Evolutionary conservation across 495 filamentous ascomycete genomes (phyloP).

Genomic region (Penicillium canescens): DNA sequence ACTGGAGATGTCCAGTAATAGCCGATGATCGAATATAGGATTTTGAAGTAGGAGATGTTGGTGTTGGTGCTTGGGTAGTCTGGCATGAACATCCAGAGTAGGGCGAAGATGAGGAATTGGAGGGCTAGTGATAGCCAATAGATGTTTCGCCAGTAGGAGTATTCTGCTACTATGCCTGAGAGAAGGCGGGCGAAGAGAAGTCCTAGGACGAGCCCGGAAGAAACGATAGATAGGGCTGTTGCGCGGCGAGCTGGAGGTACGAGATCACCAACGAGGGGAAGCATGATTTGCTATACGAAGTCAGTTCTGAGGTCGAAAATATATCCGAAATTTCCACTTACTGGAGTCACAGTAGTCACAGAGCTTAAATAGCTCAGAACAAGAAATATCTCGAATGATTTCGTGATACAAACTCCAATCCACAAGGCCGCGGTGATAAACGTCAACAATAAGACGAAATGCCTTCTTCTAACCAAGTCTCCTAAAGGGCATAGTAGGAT

Average conservation of each 20-base stretch:
- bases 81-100: slow-evolving; percentile 75
- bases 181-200: slow-evolving; percentile 76
- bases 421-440: slow-evolving; percentile 64
- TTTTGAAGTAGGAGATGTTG: slow-evolving; percentile 55
- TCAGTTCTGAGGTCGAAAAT: no score
- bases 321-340: slow-evolving; percentile 10
- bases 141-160: slow-evolving; percentile 69
- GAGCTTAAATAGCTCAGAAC: slow-evolving; percentile 69
- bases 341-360: slow-evolving; percentile 77
- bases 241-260: slow-evolving; percentile 69
- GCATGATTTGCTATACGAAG: slow-evolving; percentile 65
- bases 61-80: slow-evolving; percentile 79
- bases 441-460: slow-evolving; percentile 67
- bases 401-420: slow-evolving; percentile 72
- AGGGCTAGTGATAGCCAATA: slow-evolving; percentile 80
- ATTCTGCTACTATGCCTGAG: slow-evolving; percentile 72
- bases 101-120: slow-evolving; percentile 64
- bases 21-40: slow-evolving; percentile 62
- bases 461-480: slow-evolving; percentile 68
- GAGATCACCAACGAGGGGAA: slow-evolving; percentile 80
- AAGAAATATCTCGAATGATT: slow-evolving; percentile 62
- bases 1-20: slow-evolving; percentile 65
- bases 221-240: slow-evolving; percentile 67
- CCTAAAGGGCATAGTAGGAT: slow-evolving; percentile 78
- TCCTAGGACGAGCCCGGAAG: slow-evolving; percentile 75